Base-by-base conservation (phyloP, 1,284 basidiomycete genomes). In the Cutaneotrichosporon sp. region DNA sequence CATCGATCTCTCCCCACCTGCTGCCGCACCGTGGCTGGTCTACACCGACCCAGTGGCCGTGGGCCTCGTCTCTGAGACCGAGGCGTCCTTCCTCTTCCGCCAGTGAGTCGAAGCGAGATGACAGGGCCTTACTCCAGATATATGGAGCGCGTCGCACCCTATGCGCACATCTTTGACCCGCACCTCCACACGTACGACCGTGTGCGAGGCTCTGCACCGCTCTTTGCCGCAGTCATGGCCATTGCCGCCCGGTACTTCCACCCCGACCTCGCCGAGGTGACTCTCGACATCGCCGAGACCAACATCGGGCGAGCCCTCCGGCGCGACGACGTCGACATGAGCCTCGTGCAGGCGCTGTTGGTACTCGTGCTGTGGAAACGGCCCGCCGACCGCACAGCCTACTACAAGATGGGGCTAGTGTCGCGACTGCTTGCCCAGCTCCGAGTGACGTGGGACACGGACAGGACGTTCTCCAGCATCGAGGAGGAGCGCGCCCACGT, bases 221-320 rank as follows among this genome's bases (percentile, higher is more conserved):
- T 73, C 18, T 70, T 70, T 60, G 65, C 66, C 14, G 69, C 68
- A 8, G 59, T 71, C 36, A 56, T 73, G 34, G 66, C 59, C 46
- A 70, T 66, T 1, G 59, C 69, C 1, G 24, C 62, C 25, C 67
- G 68, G 16, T 68, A 70, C 47, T 59, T 59, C 14, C 56, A 55
- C 2, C 67, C 68, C 3, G 38, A 61, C 8, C 45, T 71, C 7
- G 63, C 63, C 20, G 58, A 57, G 2, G 29, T 57, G 9, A 27
- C 58, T 4, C 59, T 67, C 36, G 58, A 59, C 1, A 52, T 63
- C 42, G 57, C 64, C n/a, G 65, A 67, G 27, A 43, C n/a, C 14
- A 56, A 63, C 3, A 60, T 73, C 61, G 56, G 34, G 27, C 50
- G 65, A 50, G 34, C 34, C 4, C 6, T 36, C 11, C 34, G 34